Conservation (phyloP, 192 early-diverging fungal species). For the Chytriomyces hyalinus region DNA sequence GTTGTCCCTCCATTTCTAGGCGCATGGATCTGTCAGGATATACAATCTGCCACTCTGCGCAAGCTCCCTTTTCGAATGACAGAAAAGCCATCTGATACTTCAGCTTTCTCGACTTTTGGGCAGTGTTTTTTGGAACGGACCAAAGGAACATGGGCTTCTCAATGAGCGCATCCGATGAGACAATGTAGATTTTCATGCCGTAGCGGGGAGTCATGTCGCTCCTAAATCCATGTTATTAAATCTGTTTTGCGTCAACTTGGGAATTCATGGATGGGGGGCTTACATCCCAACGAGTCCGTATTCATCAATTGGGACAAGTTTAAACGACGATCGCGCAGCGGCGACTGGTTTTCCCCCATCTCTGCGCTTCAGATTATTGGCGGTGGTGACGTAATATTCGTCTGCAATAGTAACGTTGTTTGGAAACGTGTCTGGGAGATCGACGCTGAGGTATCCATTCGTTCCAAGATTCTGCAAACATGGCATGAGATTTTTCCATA, state of each 20-base stretch:
- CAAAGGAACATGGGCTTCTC: slow-evolving; percentile 45
- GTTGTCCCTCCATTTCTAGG: slow-evolving; percentile 45
- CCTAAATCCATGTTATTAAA: no score
- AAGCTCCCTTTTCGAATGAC: slow-evolving; percentile 31
- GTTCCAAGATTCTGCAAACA: slow-evolving; percentile 38
- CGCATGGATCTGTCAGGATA: slow-evolving; percentile 39
- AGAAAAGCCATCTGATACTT: slow-evolving; percentile 42
- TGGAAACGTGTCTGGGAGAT: slow-evolving; percentile 41
- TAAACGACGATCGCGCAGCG: slow-evolving; percentile 32
- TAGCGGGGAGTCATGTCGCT: slow-evolving; percentile 27
- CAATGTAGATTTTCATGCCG: slow-evolving; percentile 41
- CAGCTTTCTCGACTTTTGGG: slow-evolving; percentile 27
- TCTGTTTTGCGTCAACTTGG: no score
- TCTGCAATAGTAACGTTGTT: slow-evolving; percentile 27
- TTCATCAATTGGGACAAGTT: slow-evolving; percentile 30
- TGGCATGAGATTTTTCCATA: neutral
- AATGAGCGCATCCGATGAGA: slow-evolving; percentile 32
- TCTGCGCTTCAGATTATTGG: neutral
- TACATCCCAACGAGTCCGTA: slow-evolving; percentile 16
- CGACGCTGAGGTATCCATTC: slow-evolving; percentile 34
- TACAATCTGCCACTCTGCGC: slow-evolving; percentile 46
- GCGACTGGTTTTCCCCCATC: slow-evolving; percentile 10
- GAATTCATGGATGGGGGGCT: no score
- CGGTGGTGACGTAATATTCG: slow-evolving; percentile 39
- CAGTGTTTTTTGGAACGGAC: slow-evolving; percentile 41